Base-by-base conservation (phyloP, 106 monocot species). In the Ottelia alismoides region DNA sequence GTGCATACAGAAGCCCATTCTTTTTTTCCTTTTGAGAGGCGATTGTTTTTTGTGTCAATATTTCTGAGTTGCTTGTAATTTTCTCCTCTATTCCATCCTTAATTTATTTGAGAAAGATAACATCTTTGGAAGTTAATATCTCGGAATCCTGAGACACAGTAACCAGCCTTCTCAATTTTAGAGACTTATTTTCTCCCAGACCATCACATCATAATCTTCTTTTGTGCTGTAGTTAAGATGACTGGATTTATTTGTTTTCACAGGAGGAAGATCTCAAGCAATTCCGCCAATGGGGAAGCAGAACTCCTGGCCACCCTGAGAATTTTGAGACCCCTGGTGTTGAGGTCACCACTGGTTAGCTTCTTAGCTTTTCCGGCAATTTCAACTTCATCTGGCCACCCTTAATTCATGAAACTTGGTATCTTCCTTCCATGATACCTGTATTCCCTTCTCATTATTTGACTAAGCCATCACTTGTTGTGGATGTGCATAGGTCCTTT, bases 341-440 rank as follows among this genome's bases (percentile, higher is more conserved):
- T 55, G 92, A 92, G 83, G 92, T 92, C 57, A 92, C 92, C n/a
- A 92, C 92, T 48, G 92, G 92, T 92, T 54, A 62, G 49, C 65
- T 66, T 53, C 65, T 73, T 28, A 14, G n/a, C n/a, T n/a, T n/a
- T n/a, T n/a, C n/a, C n/a, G n/a, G n/a, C n/a, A n/a, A n/a, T n/a
- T n/a, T n/a, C n/a, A 18, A 18, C 14, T 40, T 40, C 35, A 40
- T 40, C 14, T 14, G n/a, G n/a, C n/a, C 14, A 6, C 35, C 14
- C 14, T 6, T 28, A 19, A 2, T 28, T 21, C 17, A 35, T 58
- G 24, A 25, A 55, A 24, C 2, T 12, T 24, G 22, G 3, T 31
- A 5, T 17, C n/a, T 11, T 7, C 6, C 40, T 43, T n/a, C n/a
- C 16, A 43, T 6, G 10, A 7, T 43, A 43, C 40, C 40, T 43